Conservation (phyloP, 139 green algal species). For the Chlorella ohadii region DNA sequence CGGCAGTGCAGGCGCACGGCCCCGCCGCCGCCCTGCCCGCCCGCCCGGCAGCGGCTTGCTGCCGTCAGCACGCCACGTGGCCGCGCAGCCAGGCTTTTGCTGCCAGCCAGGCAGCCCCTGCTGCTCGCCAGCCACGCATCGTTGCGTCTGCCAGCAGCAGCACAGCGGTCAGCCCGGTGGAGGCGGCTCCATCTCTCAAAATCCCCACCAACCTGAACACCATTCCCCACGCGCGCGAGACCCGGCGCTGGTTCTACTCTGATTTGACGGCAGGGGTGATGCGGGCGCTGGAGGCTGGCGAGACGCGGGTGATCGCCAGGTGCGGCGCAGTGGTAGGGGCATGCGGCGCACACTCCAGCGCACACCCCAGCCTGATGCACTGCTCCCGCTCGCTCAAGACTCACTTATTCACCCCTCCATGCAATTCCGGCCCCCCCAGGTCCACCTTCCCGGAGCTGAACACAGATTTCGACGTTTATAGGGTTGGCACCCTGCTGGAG, state of each 20-base stretch:
- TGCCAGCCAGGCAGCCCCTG: too few relatives aligned
- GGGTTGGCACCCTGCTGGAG: conserved; percentile 86
- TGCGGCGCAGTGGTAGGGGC: not conserved
- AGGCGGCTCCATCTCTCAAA: not conserved
- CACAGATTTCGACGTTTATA: conserved; percentile 81
- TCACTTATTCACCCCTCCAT: too few relatives aligned
- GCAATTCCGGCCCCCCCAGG: not conserved
- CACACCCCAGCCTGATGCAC: too few relatives aligned
- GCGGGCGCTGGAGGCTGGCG: conserved; percentile 45
- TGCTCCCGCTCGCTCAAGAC: too few relatives aligned
- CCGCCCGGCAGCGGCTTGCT: too few relatives aligned
- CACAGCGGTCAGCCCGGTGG: not conserved
- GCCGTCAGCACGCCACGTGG: too few relatives aligned
- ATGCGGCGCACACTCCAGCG: too few relatives aligned
- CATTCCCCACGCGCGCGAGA: conserved; percentile 60
- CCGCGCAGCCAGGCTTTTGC: too few relatives aligned
- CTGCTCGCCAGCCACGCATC: too few relatives aligned
- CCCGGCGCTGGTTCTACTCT: conserved; percentile 60
- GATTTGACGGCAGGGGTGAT: conserved; percentile 41
- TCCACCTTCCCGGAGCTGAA: conserved; percentile 60
- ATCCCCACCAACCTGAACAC: conserved; percentile 62
- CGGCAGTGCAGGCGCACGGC: too few relatives aligned
- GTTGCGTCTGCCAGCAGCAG: not conserved
- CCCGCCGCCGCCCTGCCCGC: too few relatives aligned
- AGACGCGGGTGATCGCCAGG: conserved; percentile 44